A percentile compares a stretch with the other conserved stretches of the same genome.
Conservation (phyloP, 306 rosid genomes). For the Vachellia collinsii region DNA sequence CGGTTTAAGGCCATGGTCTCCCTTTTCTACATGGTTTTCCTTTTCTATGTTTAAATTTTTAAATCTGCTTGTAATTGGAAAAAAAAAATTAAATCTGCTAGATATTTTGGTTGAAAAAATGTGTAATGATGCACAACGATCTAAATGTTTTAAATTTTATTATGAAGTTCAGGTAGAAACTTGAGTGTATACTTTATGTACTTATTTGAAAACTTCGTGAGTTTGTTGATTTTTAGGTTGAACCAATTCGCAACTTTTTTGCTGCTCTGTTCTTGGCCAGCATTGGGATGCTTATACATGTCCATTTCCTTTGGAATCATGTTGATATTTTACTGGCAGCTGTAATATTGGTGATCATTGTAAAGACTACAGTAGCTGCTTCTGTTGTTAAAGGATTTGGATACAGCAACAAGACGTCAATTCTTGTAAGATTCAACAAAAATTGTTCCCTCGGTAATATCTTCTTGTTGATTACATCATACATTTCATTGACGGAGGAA, state of each 20-base stretch:
- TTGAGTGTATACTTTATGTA: no score
- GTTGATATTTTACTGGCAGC: conserved; percentile 91
- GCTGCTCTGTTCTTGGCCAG: conserved; percentile 94
- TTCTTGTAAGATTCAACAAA: conserved; percentile 74
- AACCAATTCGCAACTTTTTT: no score
- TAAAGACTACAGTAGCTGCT: conserved; percentile 73
- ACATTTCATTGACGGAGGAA: background rate
- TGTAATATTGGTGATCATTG: conserved; percentile 81
- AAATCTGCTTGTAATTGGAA: no score
- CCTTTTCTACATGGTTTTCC: background rate
- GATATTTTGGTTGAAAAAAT: background rate
- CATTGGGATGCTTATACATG: conserved; percentile 81
- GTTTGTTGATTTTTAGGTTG: no score
- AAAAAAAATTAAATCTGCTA: background rate
- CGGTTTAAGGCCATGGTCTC: background rate
- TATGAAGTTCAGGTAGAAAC: background rate
- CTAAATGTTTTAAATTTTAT: background rate
- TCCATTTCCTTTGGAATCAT: conserved; percentile 66
- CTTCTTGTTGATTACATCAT: background rate
- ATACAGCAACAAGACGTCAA: conserved; percentile 78
- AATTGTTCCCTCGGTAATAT: background rate
- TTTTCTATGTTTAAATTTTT: background rate
- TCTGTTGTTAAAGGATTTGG: conserved; percentile 93
- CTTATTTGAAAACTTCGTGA: no score
- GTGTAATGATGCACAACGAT: background rate